phyloP scores from a whole-genome alignment of 495 filamentous ascomycete genomes.

The Daldinia childiae region DNA sequence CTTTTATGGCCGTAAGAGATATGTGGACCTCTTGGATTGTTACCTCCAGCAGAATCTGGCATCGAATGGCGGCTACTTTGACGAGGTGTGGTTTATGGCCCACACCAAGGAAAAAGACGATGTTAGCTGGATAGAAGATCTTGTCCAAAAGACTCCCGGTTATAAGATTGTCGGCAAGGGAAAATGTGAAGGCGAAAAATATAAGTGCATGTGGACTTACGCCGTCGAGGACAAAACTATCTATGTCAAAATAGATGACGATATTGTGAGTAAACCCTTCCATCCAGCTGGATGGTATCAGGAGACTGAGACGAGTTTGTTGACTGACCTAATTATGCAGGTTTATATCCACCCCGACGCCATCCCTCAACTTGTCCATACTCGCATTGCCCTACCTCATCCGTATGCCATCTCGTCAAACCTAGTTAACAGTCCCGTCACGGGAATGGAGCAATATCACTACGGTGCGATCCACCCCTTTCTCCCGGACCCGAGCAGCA shows the following conservation, averaged over 20 bases:
- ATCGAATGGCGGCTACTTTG: conserved; percentile 62
- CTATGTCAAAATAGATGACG: conserved; percentile 67
- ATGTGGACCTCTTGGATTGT: conserved; percentile 61
- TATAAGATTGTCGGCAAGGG: conserved; percentile 42
- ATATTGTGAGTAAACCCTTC: conserved; percentile 49
- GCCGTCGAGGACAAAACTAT: conserved; percentile 53
- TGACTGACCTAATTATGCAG: conserved; percentile 33
- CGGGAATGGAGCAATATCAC: conserved; percentile 59
- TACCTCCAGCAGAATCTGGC: conserved; percentile 65
- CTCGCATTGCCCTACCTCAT: conserved; percentile 58
- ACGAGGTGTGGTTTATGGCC: conserved; percentile 64
- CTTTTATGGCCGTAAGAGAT: conserved; percentile 56
- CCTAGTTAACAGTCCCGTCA: conserved; percentile 59
- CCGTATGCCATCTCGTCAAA: conserved; percentile 62
- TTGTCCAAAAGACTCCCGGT: conserved; percentile 42
- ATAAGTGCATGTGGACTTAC: conserved; percentile 48
- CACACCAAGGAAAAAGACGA: conserved; percentile 57
- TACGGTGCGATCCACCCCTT: conserved; percentile 58
- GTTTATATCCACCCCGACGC: conserved; percentile 63
- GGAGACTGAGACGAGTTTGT: not conserved
- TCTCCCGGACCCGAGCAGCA: conserved; percentile 50
- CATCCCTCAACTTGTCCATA: conserved; percentile 63
- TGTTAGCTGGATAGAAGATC: conserved; percentile 57
- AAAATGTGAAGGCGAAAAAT: conserved; percentile 46
- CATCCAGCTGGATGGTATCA: not conserved